These are phyloP conservation scores for Testicularia cyperi DNA, from an alignment of 1,284 basidiomycete genomes.

Conservation along the genomic window DNA sequence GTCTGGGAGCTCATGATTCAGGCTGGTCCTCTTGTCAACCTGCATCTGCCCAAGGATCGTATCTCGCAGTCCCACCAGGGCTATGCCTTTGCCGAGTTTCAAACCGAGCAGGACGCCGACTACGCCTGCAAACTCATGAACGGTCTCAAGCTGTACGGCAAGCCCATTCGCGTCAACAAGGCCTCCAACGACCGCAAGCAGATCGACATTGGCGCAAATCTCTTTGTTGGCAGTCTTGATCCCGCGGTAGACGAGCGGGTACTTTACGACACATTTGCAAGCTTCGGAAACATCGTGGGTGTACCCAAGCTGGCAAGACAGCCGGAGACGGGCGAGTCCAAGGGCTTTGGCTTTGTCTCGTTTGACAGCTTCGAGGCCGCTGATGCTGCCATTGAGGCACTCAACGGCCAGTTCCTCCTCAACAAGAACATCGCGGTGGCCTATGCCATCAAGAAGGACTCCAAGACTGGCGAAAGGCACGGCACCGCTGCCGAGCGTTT, in stretches of 20 bases:
- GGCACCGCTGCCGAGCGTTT: conserved; percentile 92
- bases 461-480: conserved; percentile 92
- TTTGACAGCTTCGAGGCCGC: conserved; percentile 97
- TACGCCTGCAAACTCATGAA: conserved; percentile 99
- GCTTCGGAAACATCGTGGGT: conserved; percentile 89
- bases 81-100: conserved; percentile 98
- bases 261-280: conserved; percentile 90
- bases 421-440: conserved; percentile 95
- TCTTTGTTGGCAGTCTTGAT: conserved; percentile 94
- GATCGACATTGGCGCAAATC: conserved; percentile 93
- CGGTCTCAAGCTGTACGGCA: conserved; percentile 97
- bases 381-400: conserved; percentile 90
- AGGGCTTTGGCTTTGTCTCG: conserved; percentile 94
- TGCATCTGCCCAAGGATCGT: conserved; percentile 88
- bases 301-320: conserved; percentile 94
- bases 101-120: conserved; percentile 96
- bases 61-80: conserved; percentile 97
- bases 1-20: conserved; percentile 99
- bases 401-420: conserved; percentile 96
- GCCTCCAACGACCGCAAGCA: conserved; percentile 92
- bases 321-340: conserved; percentile 77
- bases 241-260: conserved; percentile 88
- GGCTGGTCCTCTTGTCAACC: conserved; percentile 90
- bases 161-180: conserved; percentile 97
- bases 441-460: conserved; percentile 98